phyloP scores from a whole-genome alignment of 2,329 filamentous ascomycete genomes.

The Tolypocladium pustulatum region DNA sequence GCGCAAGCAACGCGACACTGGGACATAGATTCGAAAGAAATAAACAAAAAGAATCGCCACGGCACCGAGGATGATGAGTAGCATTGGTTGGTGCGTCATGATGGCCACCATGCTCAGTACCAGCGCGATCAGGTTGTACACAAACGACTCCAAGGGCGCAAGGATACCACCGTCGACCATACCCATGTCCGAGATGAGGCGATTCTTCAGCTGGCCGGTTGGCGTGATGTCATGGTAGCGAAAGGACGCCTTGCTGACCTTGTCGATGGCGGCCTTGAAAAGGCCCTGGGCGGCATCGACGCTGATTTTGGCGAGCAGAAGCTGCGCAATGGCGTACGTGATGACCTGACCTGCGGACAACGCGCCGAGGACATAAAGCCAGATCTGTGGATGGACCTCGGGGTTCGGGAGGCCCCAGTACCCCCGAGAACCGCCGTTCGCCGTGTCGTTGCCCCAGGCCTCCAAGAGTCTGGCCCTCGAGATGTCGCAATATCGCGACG shows the following conservation, averaged over 20 bases:
- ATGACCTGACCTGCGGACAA: slow-evolving; percentile 53
- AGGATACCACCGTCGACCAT: slow-evolving; percentile 84
- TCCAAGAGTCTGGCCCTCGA: slow-evolving; percentile 74
- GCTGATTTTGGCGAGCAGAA: slow-evolving; percentile 64
- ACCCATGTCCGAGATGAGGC: slow-evolving; percentile 81
- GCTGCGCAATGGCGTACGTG: slow-evolving; percentile 49
- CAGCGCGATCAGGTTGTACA: slow-evolving; percentile 62
- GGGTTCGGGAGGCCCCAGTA: slow-evolving; percentile 47
- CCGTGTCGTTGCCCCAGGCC: slow-evolving; percentile 62
- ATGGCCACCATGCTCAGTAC: slow-evolving; percentile 66
- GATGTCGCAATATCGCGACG: slow-evolving; percentile 55
- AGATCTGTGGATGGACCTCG: slow-evolving; percentile 55
- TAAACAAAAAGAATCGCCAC: slow-evolving; percentile 60
- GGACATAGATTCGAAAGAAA: slow-evolving; percentile 69
- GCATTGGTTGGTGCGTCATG: slow-evolving; percentile 64
- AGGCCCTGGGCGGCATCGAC: slow-evolving; percentile 68
- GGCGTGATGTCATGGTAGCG: slow-evolving; percentile 88
- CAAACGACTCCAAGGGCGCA: slow-evolving; percentile 58
- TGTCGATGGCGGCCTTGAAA: slow-evolving; percentile 61
- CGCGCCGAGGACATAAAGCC: slow-evolving; percentile 61
- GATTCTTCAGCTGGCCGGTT: slow-evolving; percentile 82
- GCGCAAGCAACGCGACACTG: slow-evolving; percentile 72
- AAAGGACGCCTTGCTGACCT: slow-evolving; percentile 72
- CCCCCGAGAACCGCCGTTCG: background rate
- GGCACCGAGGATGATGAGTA: slow-evolving; percentile 59